Evolutionary conservation across 78 protist genomes (phyloP), one percentile per base, ranked within the genome.

Genomic region (Dictyostelium intermedium): DNA sequence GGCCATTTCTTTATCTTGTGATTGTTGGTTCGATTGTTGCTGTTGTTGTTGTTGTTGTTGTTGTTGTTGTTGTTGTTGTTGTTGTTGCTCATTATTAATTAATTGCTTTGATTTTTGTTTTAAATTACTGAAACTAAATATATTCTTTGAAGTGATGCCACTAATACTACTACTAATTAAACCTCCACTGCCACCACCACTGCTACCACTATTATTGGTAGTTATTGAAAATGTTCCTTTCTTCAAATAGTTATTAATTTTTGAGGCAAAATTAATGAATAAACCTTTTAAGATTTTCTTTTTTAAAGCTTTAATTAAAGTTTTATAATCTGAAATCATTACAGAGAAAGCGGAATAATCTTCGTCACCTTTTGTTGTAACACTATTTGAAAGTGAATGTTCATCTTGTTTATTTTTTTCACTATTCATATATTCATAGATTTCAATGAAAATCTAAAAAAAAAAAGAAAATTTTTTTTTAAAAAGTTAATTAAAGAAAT

Each of bases 391-490:
- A 14, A 41, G 60, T 3, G 60, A 16, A 20, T 16, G n/a, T n/a
- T 77, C 30, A 13, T 74, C 63, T 45, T 35, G 43, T 14, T 39
- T 47, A 32, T 18, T 23, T 0, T 80, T 9, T 18, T 80, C 41
- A 10, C 63, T 37, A n/a, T 87, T 60, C 94, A 89, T 89, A n/a
- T 89, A 80, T 5, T 89, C 87, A 37, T 89, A 78, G 3, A 89
- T 43, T 34, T 79, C 73, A 69, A 80, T 89, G 63, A 86, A 86
- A 32, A 56, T 56, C 66, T 56, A 56, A 50, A 2, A 47, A 50
- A 50, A 50, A 50, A 11, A 56, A 45, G 23, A 2, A 14, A 70
- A 13, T 8, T 27, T 30, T 9, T 27, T 3, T n/a, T 32, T 60
- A 6, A 60, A 23, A 32, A 1, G 0, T 70, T 27, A 27, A 9